Percentiles rank a stretch among this genome's conserved stretches.
These are phyloP conservation scores for Fraxinus paxiana DNA, from an alignment of 305 asterid species.

Conservation along the genomic window DNA sequence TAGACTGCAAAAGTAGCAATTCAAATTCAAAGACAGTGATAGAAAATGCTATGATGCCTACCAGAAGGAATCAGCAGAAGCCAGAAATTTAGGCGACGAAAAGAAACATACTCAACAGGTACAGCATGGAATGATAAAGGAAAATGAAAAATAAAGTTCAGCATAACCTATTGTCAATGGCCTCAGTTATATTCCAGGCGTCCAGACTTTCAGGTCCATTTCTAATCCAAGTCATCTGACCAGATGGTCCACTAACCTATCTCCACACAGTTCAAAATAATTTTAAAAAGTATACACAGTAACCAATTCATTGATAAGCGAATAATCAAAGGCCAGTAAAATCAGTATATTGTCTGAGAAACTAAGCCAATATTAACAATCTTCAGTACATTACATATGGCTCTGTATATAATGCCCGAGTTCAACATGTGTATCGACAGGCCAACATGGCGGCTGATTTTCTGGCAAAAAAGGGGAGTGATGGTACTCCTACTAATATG, in stretches of 20 bases:
- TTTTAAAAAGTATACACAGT: constrained; percentile 17
- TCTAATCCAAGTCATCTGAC: constrained; percentile 92
- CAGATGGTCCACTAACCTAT: constrained; percentile 91
- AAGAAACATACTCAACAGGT: not conserved
- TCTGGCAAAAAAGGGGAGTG: too few species aligned
- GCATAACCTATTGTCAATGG: constrained; percentile 72
- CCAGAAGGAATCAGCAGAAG: not conserved
- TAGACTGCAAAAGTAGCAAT: constrained; percentile 7
- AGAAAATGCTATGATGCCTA: not conserved
- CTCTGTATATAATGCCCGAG: too few species aligned
- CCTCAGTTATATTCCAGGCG: constrained; percentile 62
- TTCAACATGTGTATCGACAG: too few species aligned
- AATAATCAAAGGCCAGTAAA: constrained; percentile 11
- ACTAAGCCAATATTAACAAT: not conserved
- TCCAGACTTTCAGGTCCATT: constrained; percentile 74
- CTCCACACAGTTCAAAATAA: constrained; percentile 21
- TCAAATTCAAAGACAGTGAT: constrained; percentile 3
- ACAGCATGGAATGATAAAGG: not conserved
- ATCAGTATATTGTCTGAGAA: not conserved
- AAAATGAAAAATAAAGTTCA: constrained; percentile 15
- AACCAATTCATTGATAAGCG: constrained; percentile 3
- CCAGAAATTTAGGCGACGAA: not conserved
- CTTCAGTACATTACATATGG: not conserved
- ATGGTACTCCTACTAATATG: too few species aligned
- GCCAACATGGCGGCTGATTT: too few species aligned